These are phyloP conservation scores for Proliferodiscus dingleyae DNA, from an alignment of 2,329 filamentous ascomycete genomes.

Conservation along the genomic window DNA sequence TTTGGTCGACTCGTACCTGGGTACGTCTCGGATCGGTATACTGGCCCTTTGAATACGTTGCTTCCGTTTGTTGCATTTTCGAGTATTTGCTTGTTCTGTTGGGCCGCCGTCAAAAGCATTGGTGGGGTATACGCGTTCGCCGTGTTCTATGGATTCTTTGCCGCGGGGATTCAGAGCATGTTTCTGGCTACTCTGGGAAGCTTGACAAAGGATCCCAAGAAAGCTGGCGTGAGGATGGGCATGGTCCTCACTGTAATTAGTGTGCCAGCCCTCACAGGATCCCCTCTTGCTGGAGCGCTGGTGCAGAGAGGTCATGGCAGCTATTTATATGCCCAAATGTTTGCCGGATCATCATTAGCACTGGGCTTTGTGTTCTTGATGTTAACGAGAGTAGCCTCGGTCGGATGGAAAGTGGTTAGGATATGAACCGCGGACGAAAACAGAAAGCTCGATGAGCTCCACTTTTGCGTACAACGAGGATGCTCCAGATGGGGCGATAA, in stretches of 20 bases:
- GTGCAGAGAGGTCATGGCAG: slow-evolving; percentile 1
- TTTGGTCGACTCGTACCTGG: slow-evolving; percentile 27
- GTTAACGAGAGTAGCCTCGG: not conserved
- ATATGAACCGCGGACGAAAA: too few relatives aligned
- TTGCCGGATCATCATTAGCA: slow-evolving; percentile 1
- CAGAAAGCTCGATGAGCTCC: too few relatives aligned
- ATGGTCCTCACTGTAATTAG: slow-evolving; percentile 10
- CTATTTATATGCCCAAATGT: slow-evolving; percentile 5
- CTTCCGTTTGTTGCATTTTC: slow-evolving; percentile 15
- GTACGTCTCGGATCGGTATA: slow-evolving; percentile 26
- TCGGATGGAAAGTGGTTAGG: not conserved
- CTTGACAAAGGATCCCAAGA: slow-evolving; percentile 11
- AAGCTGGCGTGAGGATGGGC: slow-evolving; percentile 12
- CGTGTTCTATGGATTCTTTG: slow-evolving; percentile 27
- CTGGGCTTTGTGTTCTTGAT: not conserved
- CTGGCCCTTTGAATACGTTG: slow-evolving; percentile 28
- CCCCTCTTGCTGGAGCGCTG: slow-evolving; percentile 12
- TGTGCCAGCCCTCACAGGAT: slow-evolving; percentile 10
- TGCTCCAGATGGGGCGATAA: too few relatives aligned
- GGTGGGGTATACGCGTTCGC: slow-evolving; percentile 26
- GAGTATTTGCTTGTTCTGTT: slow-evolving; percentile 20
- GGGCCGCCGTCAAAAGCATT: slow-evolving; percentile 26
- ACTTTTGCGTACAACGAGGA: too few relatives aligned
- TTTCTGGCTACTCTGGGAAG: slow-evolving; percentile 7
- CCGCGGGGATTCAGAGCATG: slow-evolving; percentile 16